Percentiles rank a stretch among this genome's conserved stretches.
These are phyloP conservation scores for Cercospora sojina DNA, from an alignment of 2,329 filamentous ascomycete genomes.

Conservation along the genomic window DNA sequence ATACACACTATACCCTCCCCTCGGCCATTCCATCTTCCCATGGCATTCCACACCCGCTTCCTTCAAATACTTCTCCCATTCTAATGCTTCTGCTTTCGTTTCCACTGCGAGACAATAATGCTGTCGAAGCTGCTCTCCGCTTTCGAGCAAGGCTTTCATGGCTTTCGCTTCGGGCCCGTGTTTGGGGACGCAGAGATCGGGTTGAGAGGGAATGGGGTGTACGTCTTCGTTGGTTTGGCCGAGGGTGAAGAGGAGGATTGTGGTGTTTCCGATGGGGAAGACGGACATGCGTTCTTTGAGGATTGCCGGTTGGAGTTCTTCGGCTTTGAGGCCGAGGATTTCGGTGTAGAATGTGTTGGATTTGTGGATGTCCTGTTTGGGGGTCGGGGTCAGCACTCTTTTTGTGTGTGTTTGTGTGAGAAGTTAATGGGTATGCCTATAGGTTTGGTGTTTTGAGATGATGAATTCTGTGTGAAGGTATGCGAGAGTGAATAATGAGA, in stretches of 20 bases:
- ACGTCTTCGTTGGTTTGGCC: slow-evolving; percentile 15
- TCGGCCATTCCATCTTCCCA: slow-evolving; percentile 18
- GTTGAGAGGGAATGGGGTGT: slow-evolving; percentile 2
- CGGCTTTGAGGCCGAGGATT: slow-evolving; percentile 11
- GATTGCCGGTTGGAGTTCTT: slow-evolving; percentile 11
- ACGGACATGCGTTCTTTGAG: slow-evolving; percentile 16
- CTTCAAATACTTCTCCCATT: slow-evolving; percentile 15
- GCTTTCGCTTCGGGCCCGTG: slow-evolving; percentile 9
- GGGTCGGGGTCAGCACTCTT: not conserved
- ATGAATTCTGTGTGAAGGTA: not conserved
- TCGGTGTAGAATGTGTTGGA: slow-evolving; percentile 15
- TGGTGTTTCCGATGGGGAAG: slow-evolving; percentile 16
- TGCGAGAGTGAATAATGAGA: not conserved
- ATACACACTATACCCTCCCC: slow-evolving; percentile 21
- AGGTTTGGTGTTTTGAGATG: not conserved
- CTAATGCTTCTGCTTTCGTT: slow-evolving; percentile 10
- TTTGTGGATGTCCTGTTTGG: not conserved
- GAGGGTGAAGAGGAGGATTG: slow-evolving; percentile 16
- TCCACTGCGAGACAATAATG: slow-evolving; percentile 19
- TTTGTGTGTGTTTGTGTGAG: not conserved
- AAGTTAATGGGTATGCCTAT: not conserved
- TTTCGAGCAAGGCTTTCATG: slow-evolving; percentile 6
- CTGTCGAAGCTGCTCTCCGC: slow-evolving; percentile 11
- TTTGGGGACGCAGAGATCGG: slow-evolving; percentile 13
- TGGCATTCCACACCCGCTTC: slow-evolving; percentile 4